Evolutionary conservation across 2,329 filamentous ascomycete species (phyloP).

Genomic region (Endoconidiophora polonica): DNA sequence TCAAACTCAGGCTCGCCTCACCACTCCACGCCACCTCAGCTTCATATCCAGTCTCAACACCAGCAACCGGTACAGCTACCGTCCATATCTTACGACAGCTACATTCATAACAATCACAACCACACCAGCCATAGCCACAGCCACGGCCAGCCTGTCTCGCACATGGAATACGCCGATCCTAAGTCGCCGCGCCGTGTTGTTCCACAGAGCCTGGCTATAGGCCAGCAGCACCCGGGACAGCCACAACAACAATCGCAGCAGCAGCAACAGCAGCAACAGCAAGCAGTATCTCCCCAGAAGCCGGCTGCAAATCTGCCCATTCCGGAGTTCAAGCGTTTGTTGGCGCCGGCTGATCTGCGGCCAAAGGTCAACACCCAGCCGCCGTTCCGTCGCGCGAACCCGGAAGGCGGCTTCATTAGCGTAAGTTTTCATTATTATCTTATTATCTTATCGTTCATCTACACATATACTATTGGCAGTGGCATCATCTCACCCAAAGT

Average conservation of each 20-base stretch:
- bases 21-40: constrained; percentile 10
- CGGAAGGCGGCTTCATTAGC: constrained; percentile 95
- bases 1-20: constrained; percentile 12
- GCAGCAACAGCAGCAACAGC: constrained; percentile 18
- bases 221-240: constrained; percentile 15
- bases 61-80: constrained; percentile 11
- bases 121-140: neutral
- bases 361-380: constrained; percentile 78
- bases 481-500: too few species aligned
- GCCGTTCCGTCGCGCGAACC: constrained; percentile 80
- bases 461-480: neutral
- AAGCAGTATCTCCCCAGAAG: constrained; percentile 4
- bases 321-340: constrained; percentile 72
- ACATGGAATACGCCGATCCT: constrained; percentile 43
- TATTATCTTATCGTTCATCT: constrained; percentile 5
- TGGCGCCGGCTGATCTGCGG: constrained; percentile 54
- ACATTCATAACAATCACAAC: constrained; percentile 20
- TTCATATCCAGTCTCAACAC: constrained; percentile 11
- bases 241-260: constrained; percentile 15
- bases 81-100: constrained; percentile 42
- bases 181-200: constrained; percentile 41
- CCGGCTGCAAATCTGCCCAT: constrained; percentile 47
- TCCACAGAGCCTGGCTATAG: constrained; percentile 21
- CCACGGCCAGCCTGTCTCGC: constrained; percentile 28
- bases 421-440: constrained; percentile 33